Conservation (phyloP, 176 grass and related monocot genomes). For the Ensete ventricosum region DNA sequence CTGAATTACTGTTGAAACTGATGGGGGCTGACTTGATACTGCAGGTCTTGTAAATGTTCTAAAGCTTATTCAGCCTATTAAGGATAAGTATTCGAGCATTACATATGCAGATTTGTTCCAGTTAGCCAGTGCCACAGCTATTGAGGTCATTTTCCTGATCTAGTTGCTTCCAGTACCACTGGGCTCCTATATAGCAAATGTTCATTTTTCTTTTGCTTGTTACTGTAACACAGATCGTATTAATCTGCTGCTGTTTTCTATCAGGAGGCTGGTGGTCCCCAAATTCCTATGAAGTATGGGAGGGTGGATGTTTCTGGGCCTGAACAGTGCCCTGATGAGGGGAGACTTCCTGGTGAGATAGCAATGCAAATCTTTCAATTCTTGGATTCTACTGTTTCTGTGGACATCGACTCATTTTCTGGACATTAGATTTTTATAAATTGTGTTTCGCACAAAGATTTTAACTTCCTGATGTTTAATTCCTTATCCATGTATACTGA, state of each 20-base stretch:
- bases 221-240: slow-evolving; percentile 1
- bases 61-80: slow-evolving; percentile 24
- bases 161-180: neutral
- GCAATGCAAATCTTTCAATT: slow-evolving; percentile 4
- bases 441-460: neutral
- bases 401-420: neutral
- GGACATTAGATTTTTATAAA: slow-evolving; percentile 2
- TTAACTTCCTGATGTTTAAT: neutral
- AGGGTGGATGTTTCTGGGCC: slow-evolving; percentile 81
- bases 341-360: slow-evolving; percentile 87
- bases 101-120: slow-evolving; percentile 86
- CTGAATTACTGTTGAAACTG: slow-evolving; percentile 1
- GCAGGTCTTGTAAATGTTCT: slow-evolving; percentile 9
- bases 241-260: slow-evolving; percentile 20
- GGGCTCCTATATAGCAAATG: neutral
- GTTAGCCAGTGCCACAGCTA: slow-evolving; percentile 85
- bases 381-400: neutral
- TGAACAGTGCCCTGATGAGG: slow-evolving; percentile 85
- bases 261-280: slow-evolving; percentile 86
- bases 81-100: slow-evolving; percentile 46
- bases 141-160: slow-evolving; percentile 42
- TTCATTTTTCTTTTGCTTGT: neutral
- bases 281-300: slow-evolving; percentile 88
- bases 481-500: too few relatives aligned
- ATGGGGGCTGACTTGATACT: neutral